Evolutionary conservation across 768 basidiomycete genomes (phyloP).

Genomic region (Leucosporidium scottii): DNA sequence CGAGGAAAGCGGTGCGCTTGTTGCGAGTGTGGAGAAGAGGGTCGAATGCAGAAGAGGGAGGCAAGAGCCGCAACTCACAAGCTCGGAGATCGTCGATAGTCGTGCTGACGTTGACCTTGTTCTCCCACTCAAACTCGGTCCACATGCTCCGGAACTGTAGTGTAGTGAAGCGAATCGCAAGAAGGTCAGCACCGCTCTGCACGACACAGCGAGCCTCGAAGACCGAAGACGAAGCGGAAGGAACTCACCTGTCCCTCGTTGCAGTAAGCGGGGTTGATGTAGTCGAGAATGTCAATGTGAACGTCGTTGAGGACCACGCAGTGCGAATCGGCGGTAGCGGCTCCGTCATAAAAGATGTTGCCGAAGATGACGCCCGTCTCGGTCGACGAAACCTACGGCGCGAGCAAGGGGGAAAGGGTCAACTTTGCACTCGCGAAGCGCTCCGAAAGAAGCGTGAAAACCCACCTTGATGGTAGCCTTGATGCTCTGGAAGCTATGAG

Average conservation of each 20-base stretch:
- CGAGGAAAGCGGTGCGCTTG: too few relatives aligned
- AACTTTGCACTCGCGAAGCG: slow-evolving; percentile 32
- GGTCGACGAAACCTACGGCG: slow-evolving; percentile 68
- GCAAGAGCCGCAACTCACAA: slow-evolving; percentile 21
- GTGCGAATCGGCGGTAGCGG: slow-evolving; percentile 54
- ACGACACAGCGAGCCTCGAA: neutral
- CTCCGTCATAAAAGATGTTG: slow-evolving; percentile 91
- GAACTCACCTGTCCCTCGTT: slow-evolving; percentile 75
- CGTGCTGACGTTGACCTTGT: slow-evolving; percentile 88
- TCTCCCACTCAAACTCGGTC: slow-evolving; percentile 99
- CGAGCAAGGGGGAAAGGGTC: too few relatives aligned
- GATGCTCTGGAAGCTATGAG: slow-evolving; percentile 96
- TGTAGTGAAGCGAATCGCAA: slow-evolving; percentile 39
- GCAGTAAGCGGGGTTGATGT: slow-evolving; percentile 92
- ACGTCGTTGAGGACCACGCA: slow-evolving; percentile 95
- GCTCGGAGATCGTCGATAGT: slow-evolving; percentile 60
- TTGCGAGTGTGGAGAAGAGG: slow-evolving; percentile 1
- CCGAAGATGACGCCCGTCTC: slow-evolving; percentile 99
- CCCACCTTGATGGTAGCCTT: slow-evolving; percentile 90
- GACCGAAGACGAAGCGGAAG: neutral
- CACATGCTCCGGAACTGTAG: slow-evolving; percentile 90
- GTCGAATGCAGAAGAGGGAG: neutral
- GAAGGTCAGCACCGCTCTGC: neutral
- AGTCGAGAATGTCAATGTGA: slow-evolving; percentile 97
- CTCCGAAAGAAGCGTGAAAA: too few relatives aligned